These are phyloP conservation scores for Monosporascus cannonballus DNA, from an alignment of 2,329 filamentous ascomycete species.

Conservation along the genomic window DNA sequence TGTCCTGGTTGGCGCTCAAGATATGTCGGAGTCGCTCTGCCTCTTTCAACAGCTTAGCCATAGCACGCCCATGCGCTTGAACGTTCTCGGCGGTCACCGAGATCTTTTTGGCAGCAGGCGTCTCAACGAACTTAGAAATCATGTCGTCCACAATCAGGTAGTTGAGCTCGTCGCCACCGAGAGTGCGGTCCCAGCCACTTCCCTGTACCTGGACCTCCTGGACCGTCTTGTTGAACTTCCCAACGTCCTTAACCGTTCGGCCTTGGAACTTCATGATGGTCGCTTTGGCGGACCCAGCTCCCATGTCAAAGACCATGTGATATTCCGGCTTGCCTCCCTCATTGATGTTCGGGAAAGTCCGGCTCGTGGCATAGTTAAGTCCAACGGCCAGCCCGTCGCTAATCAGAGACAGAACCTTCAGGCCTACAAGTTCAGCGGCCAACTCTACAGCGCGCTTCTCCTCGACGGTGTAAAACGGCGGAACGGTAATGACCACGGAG, in stretches of 20 bases:
- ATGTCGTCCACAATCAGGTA: constrained; percentile 85
- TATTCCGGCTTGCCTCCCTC: constrained; percentile 83
- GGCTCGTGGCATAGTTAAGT: constrained; percentile 87
- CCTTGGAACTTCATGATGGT: constrained; percentile 87
- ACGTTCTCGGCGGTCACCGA: constrained; percentile 58
- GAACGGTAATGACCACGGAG: constrained; percentile 83
- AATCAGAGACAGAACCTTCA: constrained; percentile 78
- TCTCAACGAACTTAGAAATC: constrained; percentile 69
- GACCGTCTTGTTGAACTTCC: constrained; percentile 91
- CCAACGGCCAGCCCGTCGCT: constrained; percentile 90
- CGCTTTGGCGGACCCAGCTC: constrained; percentile 87
- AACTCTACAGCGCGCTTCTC: constrained; percentile 82
- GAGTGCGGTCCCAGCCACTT: constrained; percentile 78
- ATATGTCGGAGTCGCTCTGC: constrained; percentile 82
- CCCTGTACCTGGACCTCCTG: constrained; percentile 91
- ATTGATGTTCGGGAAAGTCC: constrained; percentile 79
- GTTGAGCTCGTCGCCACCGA: constrained; percentile 88
- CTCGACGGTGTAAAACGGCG: constrained; percentile 81
- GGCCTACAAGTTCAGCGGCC: constrained; percentile 79
- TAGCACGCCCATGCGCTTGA: constrained; percentile 71
- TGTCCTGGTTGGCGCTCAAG: constrained; percentile 86
- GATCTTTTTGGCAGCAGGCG: constrained; percentile 59
- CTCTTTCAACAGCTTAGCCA: constrained; percentile 89
- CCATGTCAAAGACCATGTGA: constrained; percentile 96
- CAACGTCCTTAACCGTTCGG: constrained; percentile 81